Conservation (phyloP, 129 eudicot species). For the Centella asiatica region DNA sequence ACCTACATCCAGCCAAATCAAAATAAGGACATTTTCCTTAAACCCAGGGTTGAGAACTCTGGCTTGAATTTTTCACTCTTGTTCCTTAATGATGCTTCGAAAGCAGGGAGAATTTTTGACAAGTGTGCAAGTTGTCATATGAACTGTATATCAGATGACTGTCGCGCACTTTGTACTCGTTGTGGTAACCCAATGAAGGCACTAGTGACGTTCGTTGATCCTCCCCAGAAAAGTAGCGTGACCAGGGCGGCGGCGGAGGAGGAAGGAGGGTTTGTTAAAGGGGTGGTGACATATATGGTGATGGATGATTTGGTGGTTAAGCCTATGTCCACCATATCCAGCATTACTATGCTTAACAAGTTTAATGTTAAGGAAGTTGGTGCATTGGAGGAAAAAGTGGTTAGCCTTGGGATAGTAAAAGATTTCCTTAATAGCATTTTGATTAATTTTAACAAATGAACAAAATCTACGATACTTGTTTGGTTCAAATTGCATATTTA, state of each 20-base stretch:
- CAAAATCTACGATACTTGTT: too few species aligned
- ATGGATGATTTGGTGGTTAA: constrained; percentile 16
- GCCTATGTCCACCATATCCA: constrained; percentile 16
- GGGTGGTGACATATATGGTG: constrained; percentile 18
- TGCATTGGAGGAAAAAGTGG: neutral
- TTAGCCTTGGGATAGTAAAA: neutral
- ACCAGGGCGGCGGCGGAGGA: neutral
- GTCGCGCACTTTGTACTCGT: neutral
- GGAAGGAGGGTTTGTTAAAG: constrained; percentile 5
- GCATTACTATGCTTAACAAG: constrained; percentile 5
- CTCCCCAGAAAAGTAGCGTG: too few species aligned
- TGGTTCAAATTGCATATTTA: too few species aligned
- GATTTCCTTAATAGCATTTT: neutral
- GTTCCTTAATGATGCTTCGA: neutral
- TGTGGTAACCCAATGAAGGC: neutral
- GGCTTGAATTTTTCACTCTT: neutral
- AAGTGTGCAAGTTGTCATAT: too few species aligned
- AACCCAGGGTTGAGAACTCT: neutral
- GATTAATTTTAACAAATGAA: too few species aligned
- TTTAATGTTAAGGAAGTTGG: neutral
- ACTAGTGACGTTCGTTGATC: neutral
- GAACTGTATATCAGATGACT: neutral
- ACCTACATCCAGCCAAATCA: neutral
- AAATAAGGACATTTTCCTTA: neutral
- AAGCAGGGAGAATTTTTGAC: too few species aligned